Percentiles rank a stretch among this genome's conserved stretches.
phyloP scores from a whole-genome alignment of 2,329 filamentous ascomycete genomes.

The Ophiostoma ulmi region DNA sequence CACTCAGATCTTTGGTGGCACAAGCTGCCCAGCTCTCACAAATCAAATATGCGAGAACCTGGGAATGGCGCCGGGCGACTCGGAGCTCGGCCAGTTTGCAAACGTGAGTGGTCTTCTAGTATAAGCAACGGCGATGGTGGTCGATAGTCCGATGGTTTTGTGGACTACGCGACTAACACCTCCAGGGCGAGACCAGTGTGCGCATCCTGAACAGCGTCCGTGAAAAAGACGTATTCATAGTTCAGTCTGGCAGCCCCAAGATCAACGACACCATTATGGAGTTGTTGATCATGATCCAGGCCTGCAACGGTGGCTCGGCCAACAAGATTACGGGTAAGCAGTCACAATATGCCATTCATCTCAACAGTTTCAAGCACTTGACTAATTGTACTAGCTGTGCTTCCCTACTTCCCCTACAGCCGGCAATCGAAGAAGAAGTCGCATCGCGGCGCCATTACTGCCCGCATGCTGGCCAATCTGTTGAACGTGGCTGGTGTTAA shows the following conservation, averaged over 20 bases:
- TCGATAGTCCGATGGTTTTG: background rate
- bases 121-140: conserved; percentile 22
- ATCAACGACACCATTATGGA: conserved; percentile 99
- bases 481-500: conserved; percentile 90
- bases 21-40: conserved; percentile 60
- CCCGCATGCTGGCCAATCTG: conserved; percentile 93
- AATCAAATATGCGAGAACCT: conserved; percentile 63
- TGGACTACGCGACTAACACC: conserved; percentile 19
- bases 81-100: conserved; percentile 65
- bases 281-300: conserved; percentile 97
- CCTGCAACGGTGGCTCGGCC: conserved; percentile 94
- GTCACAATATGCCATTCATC: background rate
- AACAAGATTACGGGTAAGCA: conserved; percentile 83
- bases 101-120: conserved; percentile 43
- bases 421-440: conserved; percentile 99
- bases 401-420: conserved; percentile 98
- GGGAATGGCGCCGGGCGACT: conserved; percentile 59
- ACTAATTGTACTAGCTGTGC: conserved; percentile 55
- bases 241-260: conserved; percentile 90
- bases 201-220: conserved; percentile 71
- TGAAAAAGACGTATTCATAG: conserved; percentile 98
- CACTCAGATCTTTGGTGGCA: conserved; percentile 63
- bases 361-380: background rate
- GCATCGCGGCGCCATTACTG: conserved; percentile 91
- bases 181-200: conserved; percentile 63